Percentiles rank a stretch among this genome's conserved stretches.
Evolutionary conservation across 257 asterid genomes (phyloP).

Genomic region (Nicotiana undulata): DNA sequence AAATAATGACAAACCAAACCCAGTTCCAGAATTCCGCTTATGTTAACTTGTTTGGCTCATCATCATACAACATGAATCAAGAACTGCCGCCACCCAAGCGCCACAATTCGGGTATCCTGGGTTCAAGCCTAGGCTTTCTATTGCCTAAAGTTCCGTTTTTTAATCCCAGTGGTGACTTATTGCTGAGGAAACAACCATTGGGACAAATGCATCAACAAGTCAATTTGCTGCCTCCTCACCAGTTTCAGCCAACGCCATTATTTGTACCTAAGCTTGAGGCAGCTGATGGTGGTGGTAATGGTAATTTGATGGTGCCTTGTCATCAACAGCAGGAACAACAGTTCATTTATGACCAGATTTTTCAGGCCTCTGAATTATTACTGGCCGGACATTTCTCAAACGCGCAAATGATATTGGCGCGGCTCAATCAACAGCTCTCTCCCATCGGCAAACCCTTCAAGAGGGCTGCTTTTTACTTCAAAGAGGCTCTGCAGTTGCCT

Average conservation of each 20-base stretch:
- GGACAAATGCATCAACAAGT: slow-evolving; percentile 8
- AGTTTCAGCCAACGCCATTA: slow-evolving; percentile 17
- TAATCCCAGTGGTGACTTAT: slow-evolving; percentile 13
- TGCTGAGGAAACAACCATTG: slow-evolving; percentile 10
- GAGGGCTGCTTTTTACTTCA: slow-evolving; percentile 41
- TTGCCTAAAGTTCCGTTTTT: slow-evolving; percentile 13
- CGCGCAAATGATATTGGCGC: slow-evolving; percentile 60
- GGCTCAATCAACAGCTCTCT: slow-evolving; percentile 50
- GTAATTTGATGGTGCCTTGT: slow-evolving; percentile 10
- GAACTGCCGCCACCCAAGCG: slow-evolving; percentile 29
- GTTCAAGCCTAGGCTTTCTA: slow-evolving; percentile 3
- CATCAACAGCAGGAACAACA: slow-evolving; percentile 21
- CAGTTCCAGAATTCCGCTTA: slow-evolving; percentile 8
- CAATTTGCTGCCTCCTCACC: background rate
- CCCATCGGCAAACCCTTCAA: slow-evolving; percentile 32
- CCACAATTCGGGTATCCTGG: slow-evolving; percentile 21
- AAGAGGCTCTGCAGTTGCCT: slow-evolving; percentile 37
- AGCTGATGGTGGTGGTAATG: slow-evolving; percentile 15
- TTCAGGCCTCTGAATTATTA: slow-evolving; percentile 36
- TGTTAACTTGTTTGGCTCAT: slow-evolving; percentile 9
- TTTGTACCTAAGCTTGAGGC: slow-evolving; percentile 31
- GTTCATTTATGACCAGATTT: slow-evolving; percentile 31
- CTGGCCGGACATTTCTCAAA: slow-evolving; percentile 39
- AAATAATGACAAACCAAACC: too few relatives aligned
- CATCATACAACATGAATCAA: slow-evolving; percentile 7